Conservation (phyloP, 305 asterid genomes). For the Fraxinus sp. region DNA sequence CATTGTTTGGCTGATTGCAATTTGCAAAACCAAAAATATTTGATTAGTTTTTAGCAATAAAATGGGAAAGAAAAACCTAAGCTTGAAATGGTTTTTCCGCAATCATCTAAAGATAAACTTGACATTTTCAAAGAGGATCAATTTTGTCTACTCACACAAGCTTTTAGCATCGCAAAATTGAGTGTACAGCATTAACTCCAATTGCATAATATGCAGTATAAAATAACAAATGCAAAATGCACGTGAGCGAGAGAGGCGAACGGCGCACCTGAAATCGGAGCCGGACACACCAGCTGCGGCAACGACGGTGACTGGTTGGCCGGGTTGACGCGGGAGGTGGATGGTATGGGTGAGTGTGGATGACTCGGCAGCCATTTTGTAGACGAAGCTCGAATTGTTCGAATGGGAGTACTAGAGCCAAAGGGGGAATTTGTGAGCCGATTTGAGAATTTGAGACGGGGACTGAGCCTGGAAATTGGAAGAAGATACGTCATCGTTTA, state of each 20-base stretch:
- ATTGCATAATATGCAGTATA: not conserved
- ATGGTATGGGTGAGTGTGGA: conserved; percentile 44
- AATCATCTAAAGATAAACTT: not conserved
- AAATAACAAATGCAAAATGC: not conserved
- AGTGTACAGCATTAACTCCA: not conserved
- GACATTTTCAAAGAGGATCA: not conserved
- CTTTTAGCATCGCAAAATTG: not conserved
- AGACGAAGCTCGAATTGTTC: conserved; percentile 20
- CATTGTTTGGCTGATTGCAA: not conserved
- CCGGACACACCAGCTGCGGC: conserved; percentile 74
- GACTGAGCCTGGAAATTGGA: conserved; percentile 23
- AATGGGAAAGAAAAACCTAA: not conserved
- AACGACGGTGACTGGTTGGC: conserved; percentile 54
- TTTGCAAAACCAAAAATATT: not conserved
- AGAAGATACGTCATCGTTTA: conserved; percentile 15
- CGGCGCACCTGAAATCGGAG: conserved; percentile 56
- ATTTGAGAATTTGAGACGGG: conserved; percentile 21
- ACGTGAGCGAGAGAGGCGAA: not conserved
- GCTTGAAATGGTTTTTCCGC: not conserved
- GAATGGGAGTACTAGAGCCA: conserved; percentile 16
- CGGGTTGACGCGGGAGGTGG: conserved; percentile 56
- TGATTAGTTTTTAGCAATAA: not conserved
- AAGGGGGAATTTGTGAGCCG: conserved; percentile 28
- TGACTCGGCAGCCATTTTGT: conserved; percentile 47
- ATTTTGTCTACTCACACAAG: not conserved